Conservation (phyloP, 495 filamentous ascomycete species). For the Penicillium robsamsonii region DNA sequence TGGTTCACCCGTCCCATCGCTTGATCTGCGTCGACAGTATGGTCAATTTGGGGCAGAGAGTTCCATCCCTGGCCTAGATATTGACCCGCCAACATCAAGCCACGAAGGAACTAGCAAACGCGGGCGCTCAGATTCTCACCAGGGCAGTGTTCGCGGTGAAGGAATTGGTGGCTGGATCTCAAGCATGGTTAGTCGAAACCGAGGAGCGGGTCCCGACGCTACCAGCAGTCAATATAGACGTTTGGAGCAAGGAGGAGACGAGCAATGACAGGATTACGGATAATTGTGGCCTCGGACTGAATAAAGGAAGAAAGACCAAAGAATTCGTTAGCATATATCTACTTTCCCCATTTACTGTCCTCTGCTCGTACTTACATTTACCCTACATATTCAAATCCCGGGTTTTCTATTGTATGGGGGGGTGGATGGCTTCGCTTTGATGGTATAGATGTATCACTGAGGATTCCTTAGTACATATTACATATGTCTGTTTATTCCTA, state of each 20-base stretch:
- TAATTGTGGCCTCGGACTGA: constrained; percentile 9
- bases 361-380: neutral
- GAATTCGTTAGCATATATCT: neutral
- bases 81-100: constrained; percentile 61
- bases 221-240: constrained; percentile 58
- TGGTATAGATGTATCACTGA: neutral
- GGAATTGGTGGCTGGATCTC: constrained; percentile 70
- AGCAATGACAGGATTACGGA: constrained; percentile 12
- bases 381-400: neutral
- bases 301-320: constrained; percentile 19
- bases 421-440: neutral
- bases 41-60: constrained; percentile 53
- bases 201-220: constrained; percentile 43
- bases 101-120: constrained; percentile 48
- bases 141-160: constrained; percentile 40
- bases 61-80: constrained; percentile 70
- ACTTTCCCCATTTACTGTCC: neutral
- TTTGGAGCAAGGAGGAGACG: constrained; percentile 56
- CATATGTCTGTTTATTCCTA: neutral
- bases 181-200: constrained; percentile 56
- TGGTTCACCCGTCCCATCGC: constrained; percentile 72
- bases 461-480: neutral
- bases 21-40: constrained; percentile 64
- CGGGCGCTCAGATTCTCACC: constrained; percentile 29
- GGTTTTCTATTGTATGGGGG: neutral